Percentiles rank a stretch among this genome's conserved stretches.
Conservation (phyloP, 768 basidiomycete species). For the Pulveroboletus sp. region DNA sequence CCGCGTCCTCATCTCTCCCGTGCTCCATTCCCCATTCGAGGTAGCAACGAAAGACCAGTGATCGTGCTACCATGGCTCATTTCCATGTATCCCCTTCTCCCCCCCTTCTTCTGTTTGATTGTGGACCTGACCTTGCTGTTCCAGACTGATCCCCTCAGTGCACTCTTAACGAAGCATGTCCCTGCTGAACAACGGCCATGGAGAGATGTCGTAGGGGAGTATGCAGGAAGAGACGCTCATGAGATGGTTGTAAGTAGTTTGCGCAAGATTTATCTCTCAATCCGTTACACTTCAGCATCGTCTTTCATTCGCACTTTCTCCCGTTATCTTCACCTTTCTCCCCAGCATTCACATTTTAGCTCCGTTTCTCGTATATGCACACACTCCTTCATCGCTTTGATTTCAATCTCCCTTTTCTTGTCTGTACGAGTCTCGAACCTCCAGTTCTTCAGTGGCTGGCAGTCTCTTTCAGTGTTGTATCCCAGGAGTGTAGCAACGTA, state of each 20-base stretch:
- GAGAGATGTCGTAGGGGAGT: conserved; percentile 72
- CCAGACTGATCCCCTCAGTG: conserved; percentile 80
- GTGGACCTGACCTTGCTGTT: conserved; percentile 4
- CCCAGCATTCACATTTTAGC: conserved; percentile 14
- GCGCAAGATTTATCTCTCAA: conserved; percentile 12
- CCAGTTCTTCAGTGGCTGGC: conserved; percentile 5
- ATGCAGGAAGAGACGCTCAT: conserved; percentile 67
- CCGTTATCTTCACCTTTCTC: conserved; percentile 3
- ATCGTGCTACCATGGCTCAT: conserved; percentile 1
- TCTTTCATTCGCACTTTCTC: conserved; percentile 9
- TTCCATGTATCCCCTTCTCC: conserved; percentile 1
- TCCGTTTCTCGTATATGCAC: conserved; percentile 19
- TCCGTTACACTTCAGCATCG: conserved; percentile 1
- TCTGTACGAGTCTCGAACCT: conserved; percentile 22
- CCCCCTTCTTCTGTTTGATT: not conserved
- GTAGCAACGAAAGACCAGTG: not conserved
- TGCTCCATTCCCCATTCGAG: conserved; percentile 4
- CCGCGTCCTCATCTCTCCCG: not conserved
- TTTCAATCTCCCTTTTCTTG: conserved; percentile 14
- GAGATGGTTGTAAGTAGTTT: conserved; percentile 66
- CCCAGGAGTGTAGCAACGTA: conserved; percentile 17
- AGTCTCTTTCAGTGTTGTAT: conserved; percentile 21
- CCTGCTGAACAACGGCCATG: conserved; percentile 69
- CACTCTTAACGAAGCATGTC: conserved; percentile 79
- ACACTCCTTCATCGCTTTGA: conserved; percentile 16